phyloP scores from a whole-genome alignment of 805 yeast species.

The Maudiozyma pseudohumilis region DNA sequence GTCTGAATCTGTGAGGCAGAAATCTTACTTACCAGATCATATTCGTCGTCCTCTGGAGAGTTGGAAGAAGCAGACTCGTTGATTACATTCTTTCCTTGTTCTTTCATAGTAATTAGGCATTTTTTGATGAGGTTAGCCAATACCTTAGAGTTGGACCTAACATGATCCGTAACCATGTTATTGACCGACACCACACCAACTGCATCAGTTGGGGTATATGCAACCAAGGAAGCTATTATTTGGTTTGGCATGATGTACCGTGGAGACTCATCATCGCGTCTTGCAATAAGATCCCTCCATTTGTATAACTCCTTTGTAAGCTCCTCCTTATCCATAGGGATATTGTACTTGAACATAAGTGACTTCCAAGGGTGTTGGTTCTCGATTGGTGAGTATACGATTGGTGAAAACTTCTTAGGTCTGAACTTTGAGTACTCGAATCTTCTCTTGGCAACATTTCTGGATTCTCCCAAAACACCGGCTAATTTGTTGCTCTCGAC shows the following conservation, averaged over 20 bases:
- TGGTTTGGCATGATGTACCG: slow-evolving; percentile 80
- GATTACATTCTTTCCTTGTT: not conserved
- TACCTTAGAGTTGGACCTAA: slow-evolving; percentile 47
- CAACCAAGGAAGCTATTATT: slow-evolving; percentile 51
- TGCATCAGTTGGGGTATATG: slow-evolving; percentile 47
- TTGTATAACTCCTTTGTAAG: slow-evolving; percentile 52
- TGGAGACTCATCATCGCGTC: slow-evolving; percentile 72
- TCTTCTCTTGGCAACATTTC: slow-evolving; percentile 69
- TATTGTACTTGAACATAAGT: slow-evolving; percentile 53
- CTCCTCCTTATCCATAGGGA: slow-evolving; percentile 43
- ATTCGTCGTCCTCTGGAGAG: not conserved
- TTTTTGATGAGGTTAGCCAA: slow-evolving; percentile 48
- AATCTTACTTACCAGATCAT: slow-evolving; percentile 6
- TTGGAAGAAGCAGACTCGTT: not conserved
- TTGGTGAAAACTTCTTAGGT: slow-evolving; percentile 25
- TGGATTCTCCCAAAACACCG: slow-evolving; percentile 61
- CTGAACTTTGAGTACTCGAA: slow-evolving; percentile 73
- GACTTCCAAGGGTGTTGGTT: slow-evolving; percentile 58
- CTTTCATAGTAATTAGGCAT: slow-evolving; percentile 24
- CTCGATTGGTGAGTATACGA: slow-evolving; percentile 42
- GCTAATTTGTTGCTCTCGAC: slow-evolving; percentile 41
- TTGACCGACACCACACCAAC: slow-evolving; percentile 43
- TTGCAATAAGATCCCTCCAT: slow-evolving; percentile 79
- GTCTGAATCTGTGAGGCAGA: slow-evolving; percentile 14
- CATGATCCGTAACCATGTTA: slow-evolving; percentile 40